These are phyloP conservation scores for Haplosporangium sp. DNA, from an alignment of 371 early-diverging fungal genomes.

Conservation along the genomic window DNA sequence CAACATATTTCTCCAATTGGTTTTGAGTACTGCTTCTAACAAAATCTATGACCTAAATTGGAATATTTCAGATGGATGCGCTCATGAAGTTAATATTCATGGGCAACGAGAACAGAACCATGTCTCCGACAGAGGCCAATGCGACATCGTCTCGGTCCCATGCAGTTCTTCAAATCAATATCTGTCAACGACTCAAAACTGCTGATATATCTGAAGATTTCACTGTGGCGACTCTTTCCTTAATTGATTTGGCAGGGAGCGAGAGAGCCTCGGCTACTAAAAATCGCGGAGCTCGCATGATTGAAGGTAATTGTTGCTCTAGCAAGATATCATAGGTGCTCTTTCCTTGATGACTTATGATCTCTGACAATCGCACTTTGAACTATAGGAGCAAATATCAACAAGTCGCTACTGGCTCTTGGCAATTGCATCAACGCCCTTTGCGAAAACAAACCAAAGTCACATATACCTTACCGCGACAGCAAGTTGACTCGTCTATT, in stretches of 20 bases:
- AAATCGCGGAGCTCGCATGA: slow-evolving; percentile 75
- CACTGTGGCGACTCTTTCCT: slow-evolving; percentile 77
- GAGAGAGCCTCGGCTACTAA: slow-evolving; percentile 81
- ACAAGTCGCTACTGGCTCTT: slow-evolving; percentile 87
- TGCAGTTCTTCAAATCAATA: slow-evolving; percentile 91
- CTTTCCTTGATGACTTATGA: background rate
- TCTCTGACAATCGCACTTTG: background rate
- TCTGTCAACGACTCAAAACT: slow-evolving; percentile 67
- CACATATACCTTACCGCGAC: slow-evolving; percentile 87
- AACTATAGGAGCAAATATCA: slow-evolving; percentile 83
- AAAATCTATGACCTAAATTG: background rate
- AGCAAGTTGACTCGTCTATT: slow-evolving; percentile 89
- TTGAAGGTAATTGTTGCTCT: slow-evolving; percentile 63
- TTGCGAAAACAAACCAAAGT: slow-evolving; percentile 68
- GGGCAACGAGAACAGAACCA: slow-evolving; percentile 78
- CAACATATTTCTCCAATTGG: background rate
- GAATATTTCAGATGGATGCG: slow-evolving; percentile 57
- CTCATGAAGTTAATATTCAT: slow-evolving; percentile 66
- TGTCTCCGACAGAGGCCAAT: slow-evolving; percentile 84
- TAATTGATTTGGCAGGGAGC: slow-evolving; percentile 94
- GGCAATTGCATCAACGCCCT: slow-evolving; percentile 95
- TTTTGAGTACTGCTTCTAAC: background rate
- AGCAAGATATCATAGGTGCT: background rate
- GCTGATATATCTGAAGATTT: slow-evolving; percentile 59
- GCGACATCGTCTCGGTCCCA: slow-evolving; percentile 86